phyloP scores from a whole-genome alignment of 2,329 filamentous ascomycete species.

The Cordyceps tenuipes region DNA sequence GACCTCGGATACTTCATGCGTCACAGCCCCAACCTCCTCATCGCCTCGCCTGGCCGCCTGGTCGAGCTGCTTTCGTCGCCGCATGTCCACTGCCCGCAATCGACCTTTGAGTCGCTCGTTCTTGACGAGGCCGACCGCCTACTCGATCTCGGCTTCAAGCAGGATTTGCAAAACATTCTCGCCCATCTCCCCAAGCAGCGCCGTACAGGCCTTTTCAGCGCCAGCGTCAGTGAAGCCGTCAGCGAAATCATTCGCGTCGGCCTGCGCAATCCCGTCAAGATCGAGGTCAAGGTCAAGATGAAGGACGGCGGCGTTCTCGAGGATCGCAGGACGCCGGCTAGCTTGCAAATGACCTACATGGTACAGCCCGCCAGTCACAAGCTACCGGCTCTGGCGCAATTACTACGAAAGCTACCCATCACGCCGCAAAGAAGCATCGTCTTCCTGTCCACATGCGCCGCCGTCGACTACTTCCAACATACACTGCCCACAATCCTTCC shows the following conservation, averaged over 20 bases:
- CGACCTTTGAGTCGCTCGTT: constrained; percentile 84
- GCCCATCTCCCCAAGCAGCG: constrained; percentile 83
- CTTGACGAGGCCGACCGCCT: constrained; percentile 92
- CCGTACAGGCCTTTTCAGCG: constrained; percentile 87
- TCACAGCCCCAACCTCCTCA: constrained; percentile 76
- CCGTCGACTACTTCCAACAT: constrained; percentile 88
- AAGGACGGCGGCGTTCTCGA: constrained; percentile 57
- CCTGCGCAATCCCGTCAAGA: constrained; percentile 86
- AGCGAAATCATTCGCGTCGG: constrained; percentile 89
- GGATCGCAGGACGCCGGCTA: constrained; percentile 83
- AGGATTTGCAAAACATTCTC: constrained; percentile 79
- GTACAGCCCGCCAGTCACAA: constrained; percentile 70
- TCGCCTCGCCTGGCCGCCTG: constrained; percentile 84
- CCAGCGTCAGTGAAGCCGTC: constrained; percentile 91
- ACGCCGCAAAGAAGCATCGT: constrained; percentile 78
- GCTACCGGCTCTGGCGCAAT: constrained; percentile 61
- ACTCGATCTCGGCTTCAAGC: constrained; percentile 88
- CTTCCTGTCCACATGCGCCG: constrained; percentile 88
- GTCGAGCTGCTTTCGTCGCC: constrained; percentile 79
- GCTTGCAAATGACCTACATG: constrained; percentile 85
- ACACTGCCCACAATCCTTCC: constrained; percentile 68
- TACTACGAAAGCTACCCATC: constrained; percentile 63
- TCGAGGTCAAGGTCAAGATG: constrained; percentile 83
- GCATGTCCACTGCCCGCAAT: constrained; percentile 80
- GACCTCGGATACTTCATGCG: constrained; percentile 81